Evolutionary conservation across 495 filamentous ascomycete genomes (phyloP).

Genomic region (Talaromyces liani): DNA sequence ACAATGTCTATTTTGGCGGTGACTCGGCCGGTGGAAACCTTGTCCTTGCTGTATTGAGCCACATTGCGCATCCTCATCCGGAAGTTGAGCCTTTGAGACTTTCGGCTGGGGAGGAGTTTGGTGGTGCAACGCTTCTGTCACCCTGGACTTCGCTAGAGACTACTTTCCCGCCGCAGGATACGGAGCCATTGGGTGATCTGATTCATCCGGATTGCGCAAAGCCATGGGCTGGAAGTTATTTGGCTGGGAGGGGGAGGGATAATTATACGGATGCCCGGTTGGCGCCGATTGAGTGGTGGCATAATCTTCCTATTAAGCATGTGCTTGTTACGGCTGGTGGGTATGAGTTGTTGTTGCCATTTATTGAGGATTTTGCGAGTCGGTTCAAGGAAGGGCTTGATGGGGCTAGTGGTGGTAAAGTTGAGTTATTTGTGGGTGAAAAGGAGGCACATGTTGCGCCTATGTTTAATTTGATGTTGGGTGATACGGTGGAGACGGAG

Average conservation of each 20-base stretch:
- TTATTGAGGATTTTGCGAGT: slow-evolving; percentile 43
- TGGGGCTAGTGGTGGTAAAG: slow-evolving; percentile 5
- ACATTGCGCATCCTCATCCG: slow-evolving; percentile 55
- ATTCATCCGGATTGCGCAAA: slow-evolving; percentile 33
- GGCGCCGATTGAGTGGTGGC: slow-evolving; percentile 49
- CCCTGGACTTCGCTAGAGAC: slow-evolving; percentile 50
- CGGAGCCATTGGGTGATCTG: slow-evolving; percentile 45
- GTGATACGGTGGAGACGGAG: slow-evolving; percentile 27
- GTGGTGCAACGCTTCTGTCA: slow-evolving; percentile 45
- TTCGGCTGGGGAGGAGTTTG: slow-evolving; percentile 18
- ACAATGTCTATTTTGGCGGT: slow-evolving; percentile 47
- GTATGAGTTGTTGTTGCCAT: slow-evolving; percentile 52
- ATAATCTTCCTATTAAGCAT: slow-evolving; percentile 33
- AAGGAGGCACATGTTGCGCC: slow-evolving; percentile 39
- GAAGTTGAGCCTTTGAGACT: slow-evolving; percentile 27
- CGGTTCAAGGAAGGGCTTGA: slow-evolving; percentile 21
- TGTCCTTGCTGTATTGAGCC: slow-evolving; percentile 47
- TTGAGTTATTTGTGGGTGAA: slow-evolving; percentile 30
- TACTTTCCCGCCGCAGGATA: slow-evolving; percentile 27
- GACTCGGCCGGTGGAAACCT: slow-evolving; percentile 64
- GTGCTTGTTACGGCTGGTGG: slow-evolving; percentile 49
- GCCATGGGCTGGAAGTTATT: slow-evolving; percentile 42
- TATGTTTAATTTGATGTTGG: slow-evolving; percentile 33
- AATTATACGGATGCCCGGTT: slow-evolving; percentile 46
- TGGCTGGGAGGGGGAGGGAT: slow-evolving; percentile 39